Conservation (phyloP, 768 basidiomycete genomes). For the Tricholoma hemisulphureum region DNA sequence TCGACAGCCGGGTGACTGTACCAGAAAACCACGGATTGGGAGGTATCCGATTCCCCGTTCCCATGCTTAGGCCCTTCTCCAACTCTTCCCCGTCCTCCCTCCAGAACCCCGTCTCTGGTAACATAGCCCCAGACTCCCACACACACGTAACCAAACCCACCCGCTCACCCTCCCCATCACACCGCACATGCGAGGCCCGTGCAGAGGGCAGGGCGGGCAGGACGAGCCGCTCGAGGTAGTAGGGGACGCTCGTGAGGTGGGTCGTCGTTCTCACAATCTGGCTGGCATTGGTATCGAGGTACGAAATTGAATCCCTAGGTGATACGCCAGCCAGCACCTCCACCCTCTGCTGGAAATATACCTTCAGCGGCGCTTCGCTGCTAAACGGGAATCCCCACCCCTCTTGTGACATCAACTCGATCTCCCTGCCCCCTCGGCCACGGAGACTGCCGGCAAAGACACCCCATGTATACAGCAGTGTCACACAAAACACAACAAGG, state of each 20-base stretch:
- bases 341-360: conserved; percentile 68
- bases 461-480: conserved; percentile 39
- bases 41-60: background rate
- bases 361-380: conserved; percentile 56
- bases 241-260: background rate
- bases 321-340: conserved; percentile 21
- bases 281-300: background rate
- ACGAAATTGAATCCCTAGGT: conserved; percentile 18
- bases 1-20: conserved; percentile 7
- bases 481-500: conserved; percentile 34
- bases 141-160: background rate
- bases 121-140: conserved; percentile 21
- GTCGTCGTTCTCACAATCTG: background rate
- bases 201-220: background rate
- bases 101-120: conserved; percentile 19
- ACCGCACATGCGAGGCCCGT: background rate
- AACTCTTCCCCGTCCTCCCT: background rate
- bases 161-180: background rate
- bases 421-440: background rate
- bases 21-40: conserved; percentile 18
- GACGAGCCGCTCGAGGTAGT: background rate
- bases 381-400: conserved; percentile 62
- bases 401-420: background rate
- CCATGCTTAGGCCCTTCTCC: background rate
- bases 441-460: conserved; percentile 5